These are phyloP conservation scores for Chamaenerion angustifolium DNA, from an alignment of 345 rosid genomes.

Conservation along the genomic window DNA sequence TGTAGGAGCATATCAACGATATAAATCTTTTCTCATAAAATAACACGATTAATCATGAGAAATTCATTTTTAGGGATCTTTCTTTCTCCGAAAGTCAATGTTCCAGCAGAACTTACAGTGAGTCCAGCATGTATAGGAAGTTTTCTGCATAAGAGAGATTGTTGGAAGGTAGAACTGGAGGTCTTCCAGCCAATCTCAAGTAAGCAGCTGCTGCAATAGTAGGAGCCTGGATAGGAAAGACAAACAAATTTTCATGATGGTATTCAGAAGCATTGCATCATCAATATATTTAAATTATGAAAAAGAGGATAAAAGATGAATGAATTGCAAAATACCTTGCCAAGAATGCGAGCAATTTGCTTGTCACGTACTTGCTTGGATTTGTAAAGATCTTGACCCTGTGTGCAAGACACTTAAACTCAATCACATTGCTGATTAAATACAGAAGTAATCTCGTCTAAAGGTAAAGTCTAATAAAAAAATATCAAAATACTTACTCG, in stretches of 20 bases:
- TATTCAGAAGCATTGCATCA: not conserved
- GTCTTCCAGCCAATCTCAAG: slow-evolving; percentile 92
- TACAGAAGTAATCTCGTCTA: not conserved
- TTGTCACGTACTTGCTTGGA: slow-evolving; percentile 87
- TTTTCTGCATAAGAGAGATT: slow-evolving; percentile 87
- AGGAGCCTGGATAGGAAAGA: slow-evolving; percentile 43
- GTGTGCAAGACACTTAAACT: not conserved
- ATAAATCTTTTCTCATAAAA: too few species aligned
- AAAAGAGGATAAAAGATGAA: not conserved
- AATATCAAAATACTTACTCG: slow-evolving; percentile 33
- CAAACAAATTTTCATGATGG: not conserved
- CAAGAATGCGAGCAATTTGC: slow-evolving; percentile 84
- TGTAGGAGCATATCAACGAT: too few species aligned
- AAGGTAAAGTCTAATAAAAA: not conserved
- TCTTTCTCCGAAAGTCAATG: not conserved
- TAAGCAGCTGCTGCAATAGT: slow-evolving; percentile 97
- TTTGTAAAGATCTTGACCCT: slow-evolving; percentile 76
- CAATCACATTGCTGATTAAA: not conserved
- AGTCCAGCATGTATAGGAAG: slow-evolving; percentile 91
- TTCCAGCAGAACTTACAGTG: slow-evolving; percentile 39
- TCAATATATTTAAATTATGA: not conserved
- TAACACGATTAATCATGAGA: too few species aligned
- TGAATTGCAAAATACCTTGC: slow-evolving; percentile 43
- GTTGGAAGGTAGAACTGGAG: slow-evolving; percentile 86
- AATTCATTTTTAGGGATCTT: too few species aligned